A percentile compares a stretch with the other conserved stretches of the same genome.
Evolutionary conservation across 176 grass and related monocot species (phyloP).

Genomic region (Aechmea fasciata): DNA sequence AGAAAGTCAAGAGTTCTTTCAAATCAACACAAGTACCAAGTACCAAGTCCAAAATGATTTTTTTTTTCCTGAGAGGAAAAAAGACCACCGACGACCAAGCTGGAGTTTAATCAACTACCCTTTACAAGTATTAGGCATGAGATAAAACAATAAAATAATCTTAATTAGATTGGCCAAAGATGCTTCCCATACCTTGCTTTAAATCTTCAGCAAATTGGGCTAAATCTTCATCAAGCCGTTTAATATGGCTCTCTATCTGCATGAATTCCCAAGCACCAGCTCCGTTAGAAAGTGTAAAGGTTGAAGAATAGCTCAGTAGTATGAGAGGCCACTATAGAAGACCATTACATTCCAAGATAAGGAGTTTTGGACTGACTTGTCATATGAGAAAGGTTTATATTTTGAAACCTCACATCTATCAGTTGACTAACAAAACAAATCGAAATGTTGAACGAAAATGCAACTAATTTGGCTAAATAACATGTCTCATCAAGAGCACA

Average conservation of each 20-base stretch:
- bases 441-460: no score
- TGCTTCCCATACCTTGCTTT: slow-evolving; percentile 63
- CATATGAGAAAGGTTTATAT: no score
- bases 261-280: slow-evolving; percentile 1
- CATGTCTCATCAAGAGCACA: no score
- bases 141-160: not conserved
- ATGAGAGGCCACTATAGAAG: not conserved
- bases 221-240: slow-evolving; percentile 88
- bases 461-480: no score
- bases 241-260: slow-evolving; percentile 97
- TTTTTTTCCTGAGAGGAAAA: not conserved
- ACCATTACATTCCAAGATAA: not conserved
- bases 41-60: not conserved
- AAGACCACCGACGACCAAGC: not conserved
- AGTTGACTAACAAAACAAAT: no score
- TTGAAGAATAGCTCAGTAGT: not conserved
- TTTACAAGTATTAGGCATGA: not conserved
- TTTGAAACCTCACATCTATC: not conserved
- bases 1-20: slow-evolving; percentile 6
- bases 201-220: slow-evolving; percentile 88
- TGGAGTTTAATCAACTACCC: not conserved
- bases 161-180: not conserved
- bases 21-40: not conserved
- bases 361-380: not conserved
- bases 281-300: not conserved